A percentile compares a stretch with the other conserved stretches of the same genome.
These are phyloP conservation scores for Hyphopichia burtonii DNA, from an alignment of 1,139 yeast species.

Conservation along the genomic window DNA sequence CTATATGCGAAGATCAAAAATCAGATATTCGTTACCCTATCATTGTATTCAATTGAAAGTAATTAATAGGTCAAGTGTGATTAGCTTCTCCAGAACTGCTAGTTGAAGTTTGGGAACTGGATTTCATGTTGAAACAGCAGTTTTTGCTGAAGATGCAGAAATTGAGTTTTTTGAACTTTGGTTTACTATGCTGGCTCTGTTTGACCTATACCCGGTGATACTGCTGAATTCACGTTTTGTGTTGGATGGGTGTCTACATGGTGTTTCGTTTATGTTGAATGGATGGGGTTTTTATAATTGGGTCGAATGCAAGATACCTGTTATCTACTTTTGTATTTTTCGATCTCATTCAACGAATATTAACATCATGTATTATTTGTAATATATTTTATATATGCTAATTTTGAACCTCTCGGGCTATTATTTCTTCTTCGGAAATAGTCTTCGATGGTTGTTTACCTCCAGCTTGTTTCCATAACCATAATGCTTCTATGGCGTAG, in stretches of 20 bases:
- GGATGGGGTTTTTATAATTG: neutral
- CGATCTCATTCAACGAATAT: neutral
- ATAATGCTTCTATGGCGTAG: constrained; percentile 89
- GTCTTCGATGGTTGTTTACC: constrained; percentile 33
- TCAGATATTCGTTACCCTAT: constrained; percentile 4
- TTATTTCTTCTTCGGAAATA: constrained; percentile 5
- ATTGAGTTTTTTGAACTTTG: neutral
- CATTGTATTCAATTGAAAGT: constrained; percentile 7
- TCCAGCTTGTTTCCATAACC: constrained; percentile 89
- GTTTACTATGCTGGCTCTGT: neutral
- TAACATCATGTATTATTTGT: neutral
- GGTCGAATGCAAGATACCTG: neutral
- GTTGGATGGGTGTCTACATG: neutral
- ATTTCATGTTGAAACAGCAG: neutral
- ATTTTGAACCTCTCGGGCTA: constrained; percentile 11
- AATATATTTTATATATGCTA: neutral
- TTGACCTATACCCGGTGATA: neutral
- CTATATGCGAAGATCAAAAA: constrained; percentile 44
- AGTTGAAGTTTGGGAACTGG: neutral
- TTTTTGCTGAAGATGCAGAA: neutral
- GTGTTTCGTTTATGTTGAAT: neutral
- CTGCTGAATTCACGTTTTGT: neutral
- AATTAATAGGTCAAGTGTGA: constrained; percentile 4
- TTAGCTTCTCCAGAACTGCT: neutral
- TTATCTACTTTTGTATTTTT: neutral